Evolutionary conservation across 2,329 filamentous ascomycete species (phyloP), one percentile per base, ranked within the genome.

Genomic region (Colletotrichum caudatum): DNA sequence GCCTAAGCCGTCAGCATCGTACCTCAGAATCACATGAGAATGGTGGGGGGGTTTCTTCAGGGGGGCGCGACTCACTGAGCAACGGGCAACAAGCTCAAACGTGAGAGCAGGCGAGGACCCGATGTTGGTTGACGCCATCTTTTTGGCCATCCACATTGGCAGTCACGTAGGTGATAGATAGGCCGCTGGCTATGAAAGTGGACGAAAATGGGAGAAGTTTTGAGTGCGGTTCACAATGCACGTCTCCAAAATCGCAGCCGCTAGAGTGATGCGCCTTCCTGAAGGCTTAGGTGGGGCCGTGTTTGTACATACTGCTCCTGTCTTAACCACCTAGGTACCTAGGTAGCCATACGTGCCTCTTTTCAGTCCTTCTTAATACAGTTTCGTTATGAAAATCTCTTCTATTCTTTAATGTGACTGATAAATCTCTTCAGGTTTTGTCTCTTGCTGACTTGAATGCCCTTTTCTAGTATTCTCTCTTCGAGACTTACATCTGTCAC

Each of bases 81-180:
- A 97, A 80, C 89, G 90, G 60, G 92, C 92, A 71, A 94, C 83
- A 39, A 95, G 86, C 76, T 96, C 92, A 79, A 95, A 95, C 1
- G 87, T 93, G 79, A 97, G 86, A 59, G 94, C 94, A 16, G 92
- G 82, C 23, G 87, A 87, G 33, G 84, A 87, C 75, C 85, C 84
- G 78, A 90, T 83, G 64, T 84, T 83, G 67, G 76, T 79, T 61
- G 83, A 81, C 53, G 85, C 83, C 86, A 88, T 88, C 74, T 77
- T 86, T 76, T 78, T 81, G 26, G 71, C 64, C 59, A 62, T 67
- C 73, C 71, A 73, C 73, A 74, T 74, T 59, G 46, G 33, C 69
- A 65, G 59, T 56, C 59, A 60, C 35, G 68, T 65, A 54, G 62
- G n/a, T 12, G 23, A 48, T 66, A 58, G 58, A 29, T 14, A 37